Evolutionary conservation across 805 yeast species (phyloP), one percentile per base, ranked within the genome.

Genomic region (Wickerhamiella siamensis): DNA sequence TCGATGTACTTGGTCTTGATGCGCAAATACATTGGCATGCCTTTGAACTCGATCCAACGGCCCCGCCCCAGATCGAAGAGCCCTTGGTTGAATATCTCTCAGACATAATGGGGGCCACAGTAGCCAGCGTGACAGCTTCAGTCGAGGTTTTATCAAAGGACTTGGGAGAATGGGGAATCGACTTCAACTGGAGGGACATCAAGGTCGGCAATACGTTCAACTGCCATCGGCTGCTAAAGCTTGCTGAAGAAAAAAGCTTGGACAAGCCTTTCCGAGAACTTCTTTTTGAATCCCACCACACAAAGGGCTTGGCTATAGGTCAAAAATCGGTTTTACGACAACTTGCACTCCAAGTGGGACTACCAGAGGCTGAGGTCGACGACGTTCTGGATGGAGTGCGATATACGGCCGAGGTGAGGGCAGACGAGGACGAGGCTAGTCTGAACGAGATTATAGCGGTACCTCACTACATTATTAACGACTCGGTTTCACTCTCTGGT

Each of bases 121-220:
- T 18, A 21, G 15, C 4, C 3, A 14, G 20, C 8, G 37, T 34
- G 5, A 26, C 19, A 26, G 6, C 9, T 15, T n/a, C 20, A 16
- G 17, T 34, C 9, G 20, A 17, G 10, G 17, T 20, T 14, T 26
- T 18, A 12, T 20, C 19, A 12, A 9, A n/a, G 8, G 27, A 34
- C 24, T 20, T 34, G 10, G 27, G 20, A n/a, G 20, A 34, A 15
- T 21, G 19, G 8, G 37, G 37, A 3, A 4, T 34, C 9, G 37
- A 18, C 24, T 34, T 14, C 26, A 34, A 34, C n/a, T 34, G 37
- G 37, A 20, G 27, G 16, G 17, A 20, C 9, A 9, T 12, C 27
- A 34, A 34, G 37, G 17, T 12, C 4, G 37, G 37, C 15, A 34
- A 34, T 21, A 34, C 37, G 14, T 34, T 34, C 27, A 34, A 34